Evolutionary conservation across 495 filamentous ascomycete genomes (phyloP).

Genomic region (Xylaria sp.): DNA sequence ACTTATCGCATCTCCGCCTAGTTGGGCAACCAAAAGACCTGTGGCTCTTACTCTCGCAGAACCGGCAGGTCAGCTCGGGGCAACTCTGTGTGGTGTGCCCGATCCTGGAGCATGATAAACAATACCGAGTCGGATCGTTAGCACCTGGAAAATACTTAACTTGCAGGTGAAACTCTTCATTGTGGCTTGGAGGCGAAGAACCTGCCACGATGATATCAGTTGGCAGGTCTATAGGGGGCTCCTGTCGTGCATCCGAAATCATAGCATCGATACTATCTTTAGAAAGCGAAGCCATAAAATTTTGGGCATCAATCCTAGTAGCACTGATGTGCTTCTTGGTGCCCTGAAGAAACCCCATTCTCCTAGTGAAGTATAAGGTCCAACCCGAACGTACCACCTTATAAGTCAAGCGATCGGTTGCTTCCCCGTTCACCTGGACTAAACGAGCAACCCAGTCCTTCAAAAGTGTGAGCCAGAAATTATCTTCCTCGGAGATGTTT

Average conservation of each 20-base stretch:
- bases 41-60: constrained; percentile 45
- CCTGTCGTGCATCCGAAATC: constrained; percentile 24
- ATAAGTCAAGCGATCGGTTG: constrained; percentile 22
- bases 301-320: constrained; percentile 21
- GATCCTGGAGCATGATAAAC: constrained; percentile 46
- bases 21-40: constrained; percentile 44
- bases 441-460: constrained; percentile 24
- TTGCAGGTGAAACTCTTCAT: constrained; percentile 38
- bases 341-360: constrained; percentile 29
- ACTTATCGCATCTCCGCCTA: constrained; percentile 47
- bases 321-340: constrained; percentile 18
- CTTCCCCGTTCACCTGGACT: constrained; percentile 25
- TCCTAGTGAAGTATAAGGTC: constrained; percentile 23
- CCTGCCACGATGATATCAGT: neutral
- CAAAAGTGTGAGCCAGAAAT: constrained; percentile 11
- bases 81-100: constrained; percentile 45
- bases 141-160: constrained; percentile 49
- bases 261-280: constrained; percentile 19
- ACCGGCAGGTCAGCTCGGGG: constrained; percentile 42
- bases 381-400: constrained; percentile 32
- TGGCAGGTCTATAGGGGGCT: neutral
- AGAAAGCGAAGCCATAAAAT: constrained; percentile 22
- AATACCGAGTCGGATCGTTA: constrained; percentile 38
- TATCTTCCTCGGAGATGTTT: constrained; percentile 4
- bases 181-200: neutral